Percentiles rank a stretch among this genome's conserved stretches.
phyloP scores from a whole-genome alignment of 495 filamentous ascomycete species.

The Annulohypoxylon stygium region DNA sequence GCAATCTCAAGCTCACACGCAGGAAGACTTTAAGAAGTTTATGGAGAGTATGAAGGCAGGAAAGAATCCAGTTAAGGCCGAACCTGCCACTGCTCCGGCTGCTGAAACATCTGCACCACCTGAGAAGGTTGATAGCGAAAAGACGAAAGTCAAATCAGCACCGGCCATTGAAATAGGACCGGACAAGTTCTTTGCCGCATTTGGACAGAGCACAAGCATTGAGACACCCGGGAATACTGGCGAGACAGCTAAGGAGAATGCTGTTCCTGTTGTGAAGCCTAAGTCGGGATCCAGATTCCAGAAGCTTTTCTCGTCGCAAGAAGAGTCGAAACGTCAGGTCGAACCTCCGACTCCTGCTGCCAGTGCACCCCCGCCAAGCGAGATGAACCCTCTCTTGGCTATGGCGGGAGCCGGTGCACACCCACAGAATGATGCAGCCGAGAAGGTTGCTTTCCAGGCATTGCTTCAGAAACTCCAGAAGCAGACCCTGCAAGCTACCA shows the following conservation, averaged over 20 bases:
- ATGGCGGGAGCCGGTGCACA: slow-evolving; percentile 50
- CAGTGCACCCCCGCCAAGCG: slow-evolving; percentile 34
- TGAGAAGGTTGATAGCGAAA: slow-evolving; percentile 57
- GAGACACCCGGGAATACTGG: slow-evolving; percentile 48
- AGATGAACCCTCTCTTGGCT: slow-evolving; percentile 49
- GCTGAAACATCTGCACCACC: slow-evolving; percentile 44
- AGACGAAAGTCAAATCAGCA: slow-evolving; percentile 65
- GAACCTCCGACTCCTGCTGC: slow-evolving; percentile 62
- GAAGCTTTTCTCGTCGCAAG: slow-evolving; percentile 79
- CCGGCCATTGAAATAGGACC: slow-evolving; percentile 73
- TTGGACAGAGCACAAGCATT: slow-evolving; percentile 60
- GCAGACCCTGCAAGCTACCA: slow-evolving; percentile 48
- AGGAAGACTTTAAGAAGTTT: slow-evolving; percentile 95
- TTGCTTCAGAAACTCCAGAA: slow-evolving; percentile 84
- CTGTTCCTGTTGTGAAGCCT: slow-evolving; percentile 53
- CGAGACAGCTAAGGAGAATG: slow-evolving; percentile 57
- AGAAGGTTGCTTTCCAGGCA: slow-evolving; percentile 90
- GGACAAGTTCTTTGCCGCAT: slow-evolving; percentile 86
- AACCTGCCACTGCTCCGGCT: slow-evolving; percentile 50
- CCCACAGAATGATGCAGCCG: slow-evolving; percentile 70
- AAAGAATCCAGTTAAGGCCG: slow-evolving; percentile 55
- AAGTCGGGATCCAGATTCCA: slow-evolving; percentile 81
- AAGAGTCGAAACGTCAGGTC: slow-evolving; percentile 68
- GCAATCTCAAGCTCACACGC: slow-evolving; percentile 77
- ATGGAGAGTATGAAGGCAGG: slow-evolving; percentile 89